These are phyloP conservation scores for Kodamaea fukazawae DNA, from an alignment of 805 yeast species.

Conservation along the genomic window DNA sequence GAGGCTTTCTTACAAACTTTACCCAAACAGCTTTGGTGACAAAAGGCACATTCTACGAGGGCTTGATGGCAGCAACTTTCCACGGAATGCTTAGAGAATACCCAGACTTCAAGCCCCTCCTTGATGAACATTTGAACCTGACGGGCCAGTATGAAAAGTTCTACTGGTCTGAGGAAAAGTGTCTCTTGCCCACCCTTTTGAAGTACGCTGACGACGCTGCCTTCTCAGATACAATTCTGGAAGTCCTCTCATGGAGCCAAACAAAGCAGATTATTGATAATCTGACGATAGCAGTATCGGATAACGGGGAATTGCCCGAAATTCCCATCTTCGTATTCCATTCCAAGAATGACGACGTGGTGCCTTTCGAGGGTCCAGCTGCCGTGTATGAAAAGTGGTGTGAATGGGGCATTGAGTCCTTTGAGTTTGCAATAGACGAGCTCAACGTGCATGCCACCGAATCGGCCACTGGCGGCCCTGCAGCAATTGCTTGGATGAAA, in stretches of 20 bases:
- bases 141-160: background rate
- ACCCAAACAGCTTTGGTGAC: slow-evolving; percentile 22
- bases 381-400: slow-evolving; percentile 13
- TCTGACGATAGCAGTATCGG: slow-evolving; percentile 20
- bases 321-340: slow-evolving; percentile 13
- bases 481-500: slow-evolving; percentile 19
- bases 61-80: slow-evolving; percentile 28
- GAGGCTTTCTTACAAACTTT: slow-evolving; percentile 35
- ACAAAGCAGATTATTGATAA: slow-evolving; percentile 14
- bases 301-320: slow-evolving; percentile 11
- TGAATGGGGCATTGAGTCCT: slow-evolving; percentile 8
- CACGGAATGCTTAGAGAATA: slow-evolving; percentile 32
- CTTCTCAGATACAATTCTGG: no score
- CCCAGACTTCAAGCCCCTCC: slow-evolving; percentile 16
- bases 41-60: slow-evolving; percentile 27
- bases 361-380: slow-evolving; percentile 8
- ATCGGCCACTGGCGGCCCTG: slow-evolving; percentile 11
- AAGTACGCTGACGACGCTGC: background rate
- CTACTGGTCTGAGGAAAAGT: background rate
- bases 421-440: slow-evolving; percentile 9
- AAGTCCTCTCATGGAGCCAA: no score
- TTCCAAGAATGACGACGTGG: slow-evolving; percentile 9
- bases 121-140: background rate
- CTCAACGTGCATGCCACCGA: slow-evolving; percentile 17
- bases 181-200: slow-evolving; percentile 3